Percentiles rank a stretch among this genome's conserved stretches.
phyloP scores from a whole-genome alignment of 306 rosid species.

The Lupinus albus region DNA sequence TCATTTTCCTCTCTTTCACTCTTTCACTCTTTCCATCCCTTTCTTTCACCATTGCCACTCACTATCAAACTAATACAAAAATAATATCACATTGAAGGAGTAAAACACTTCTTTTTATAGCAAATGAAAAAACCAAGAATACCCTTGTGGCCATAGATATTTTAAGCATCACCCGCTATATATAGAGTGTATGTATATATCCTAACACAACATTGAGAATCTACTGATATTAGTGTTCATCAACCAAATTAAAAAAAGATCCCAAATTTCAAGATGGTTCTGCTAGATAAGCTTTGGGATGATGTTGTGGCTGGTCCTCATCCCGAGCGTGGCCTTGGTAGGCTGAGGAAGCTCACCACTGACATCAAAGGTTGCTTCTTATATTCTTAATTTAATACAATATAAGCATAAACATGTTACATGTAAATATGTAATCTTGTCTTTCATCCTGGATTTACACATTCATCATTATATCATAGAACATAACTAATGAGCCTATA shows the following conservation, averaged over 20 bases:
- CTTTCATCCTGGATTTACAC: too few species aligned
- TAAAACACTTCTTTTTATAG: not conserved
- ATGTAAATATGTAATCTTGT: too few species aligned
- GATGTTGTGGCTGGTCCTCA: conserved; percentile 82
- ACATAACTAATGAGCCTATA: too few species aligned
- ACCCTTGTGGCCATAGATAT: conserved; percentile 37
- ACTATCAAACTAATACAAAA: too few species aligned
- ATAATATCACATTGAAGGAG: too few species aligned
- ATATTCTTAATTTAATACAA: too few species aligned
- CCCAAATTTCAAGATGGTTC: too few species aligned
- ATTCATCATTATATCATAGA: too few species aligned
- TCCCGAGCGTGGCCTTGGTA: conserved; percentile 83
- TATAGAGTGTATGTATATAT: conserved; percentile 3
- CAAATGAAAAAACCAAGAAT: not conserved
- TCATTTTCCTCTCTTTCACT: conserved; percentile 23
- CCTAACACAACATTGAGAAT: not conserved
- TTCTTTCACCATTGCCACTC: too few species aligned
- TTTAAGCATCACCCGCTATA: conserved; percentile 41
- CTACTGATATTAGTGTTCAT: not conserved
- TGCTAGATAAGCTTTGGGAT: conserved; percentile 93
- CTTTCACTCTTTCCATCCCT: not conserved
- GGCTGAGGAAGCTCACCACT: conserved; percentile 61
- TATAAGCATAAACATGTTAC: too few species aligned
- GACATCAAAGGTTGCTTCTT: conserved; percentile 44
- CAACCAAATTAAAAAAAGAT: conserved; percentile 17